Evolutionary conservation across 139 green algal species (phyloP).

Genomic region (Volvox reticuliferus): DNA sequence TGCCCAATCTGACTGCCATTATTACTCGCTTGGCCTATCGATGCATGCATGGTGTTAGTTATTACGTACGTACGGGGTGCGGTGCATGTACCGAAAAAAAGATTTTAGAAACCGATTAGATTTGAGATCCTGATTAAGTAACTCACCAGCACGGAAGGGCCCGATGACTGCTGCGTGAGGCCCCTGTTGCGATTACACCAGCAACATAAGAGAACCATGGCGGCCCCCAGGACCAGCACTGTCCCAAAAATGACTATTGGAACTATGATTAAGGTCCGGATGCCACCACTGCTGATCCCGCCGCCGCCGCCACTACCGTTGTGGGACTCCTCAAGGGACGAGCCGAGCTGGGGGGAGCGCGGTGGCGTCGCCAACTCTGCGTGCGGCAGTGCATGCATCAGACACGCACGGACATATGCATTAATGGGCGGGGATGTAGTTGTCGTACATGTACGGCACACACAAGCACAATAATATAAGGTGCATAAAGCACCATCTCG

Average conservation of each 20-base stretch:
- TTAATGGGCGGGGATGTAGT: background rate
- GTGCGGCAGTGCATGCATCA: background rate
- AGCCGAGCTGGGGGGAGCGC: background rate
- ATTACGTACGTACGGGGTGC: too few relatives aligned
- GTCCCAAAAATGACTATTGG: background rate
- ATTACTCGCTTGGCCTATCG: too few relatives aligned
- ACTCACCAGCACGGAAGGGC: background rate
- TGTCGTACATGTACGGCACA: background rate
- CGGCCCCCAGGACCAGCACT: background rate
- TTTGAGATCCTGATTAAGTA: too few relatives aligned
- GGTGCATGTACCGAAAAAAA: too few relatives aligned
- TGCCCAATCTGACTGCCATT: too few relatives aligned
- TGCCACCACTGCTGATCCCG: background rate
- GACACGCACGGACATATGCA: background rate
- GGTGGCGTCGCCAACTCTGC: background rate
- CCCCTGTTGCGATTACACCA: background rate
- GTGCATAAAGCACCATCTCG: background rate
- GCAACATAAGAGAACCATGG: background rate
- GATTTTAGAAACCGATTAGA: too few relatives aligned
- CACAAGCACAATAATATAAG: background rate
- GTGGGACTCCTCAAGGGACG: background rate
- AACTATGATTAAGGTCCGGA: background rate
- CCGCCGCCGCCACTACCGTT: background rate
- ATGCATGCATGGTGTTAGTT: too few relatives aligned
- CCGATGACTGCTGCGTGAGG: background rate